Conservation (phyloP, 2,329 filamentous ascomycete species). For the Cladorrhinum sp. region DNA sequence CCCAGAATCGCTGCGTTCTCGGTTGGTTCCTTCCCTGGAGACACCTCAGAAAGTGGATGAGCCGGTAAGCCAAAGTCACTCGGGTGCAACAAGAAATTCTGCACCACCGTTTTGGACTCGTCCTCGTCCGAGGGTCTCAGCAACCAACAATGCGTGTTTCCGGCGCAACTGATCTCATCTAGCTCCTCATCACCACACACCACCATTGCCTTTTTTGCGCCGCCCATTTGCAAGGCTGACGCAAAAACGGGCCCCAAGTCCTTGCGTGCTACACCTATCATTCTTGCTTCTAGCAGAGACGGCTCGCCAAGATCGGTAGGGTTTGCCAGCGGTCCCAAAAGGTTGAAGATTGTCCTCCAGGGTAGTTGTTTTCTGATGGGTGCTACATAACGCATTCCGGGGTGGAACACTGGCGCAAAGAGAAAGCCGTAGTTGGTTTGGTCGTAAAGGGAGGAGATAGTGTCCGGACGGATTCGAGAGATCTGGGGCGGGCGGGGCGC, state of each 20-base stretch:
- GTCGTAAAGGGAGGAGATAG: slow-evolving; percentile 70
- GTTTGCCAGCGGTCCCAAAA: slow-evolving; percentile 88
- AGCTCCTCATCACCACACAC: slow-evolving; percentile 94
- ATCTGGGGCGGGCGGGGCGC: slow-evolving; percentile 70
- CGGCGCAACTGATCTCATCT: slow-evolving; percentile 92
- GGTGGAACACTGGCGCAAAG: slow-evolving; percentile 94
- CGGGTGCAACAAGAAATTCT: slow-evolving; percentile 75
- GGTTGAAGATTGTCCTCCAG: slow-evolving; percentile 96
- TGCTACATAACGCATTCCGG: slow-evolving; percentile 86
- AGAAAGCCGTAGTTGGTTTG: slow-evolving; percentile 90
- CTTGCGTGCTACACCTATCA: slow-evolving; percentile 88
- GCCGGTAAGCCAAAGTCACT: slow-evolving; percentile 80
- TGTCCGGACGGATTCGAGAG: slow-evolving; percentile 67
- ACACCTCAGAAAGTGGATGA: slow-evolving; percentile 74
- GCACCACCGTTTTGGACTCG: slow-evolving; percentile 49
- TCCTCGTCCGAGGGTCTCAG: slow-evolving; percentile 46
- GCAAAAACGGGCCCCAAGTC: slow-evolving; percentile 87
- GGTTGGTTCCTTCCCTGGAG: slow-evolving; percentile 76
- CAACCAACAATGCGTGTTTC: slow-evolving; percentile 85
- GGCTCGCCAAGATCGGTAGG: slow-evolving; percentile 65
- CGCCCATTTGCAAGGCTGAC: slow-evolving; percentile 73
- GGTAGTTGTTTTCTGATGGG: slow-evolving; percentile 83
- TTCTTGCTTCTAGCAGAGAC: slow-evolving; percentile 72
- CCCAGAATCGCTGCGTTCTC: slow-evolving; percentile 86
- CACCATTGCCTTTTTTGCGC: slow-evolving; percentile 78